Evolutionary conservation across 306 rosid genomes (phyloP).

Genomic region (Acacia acuminata): DNA sequence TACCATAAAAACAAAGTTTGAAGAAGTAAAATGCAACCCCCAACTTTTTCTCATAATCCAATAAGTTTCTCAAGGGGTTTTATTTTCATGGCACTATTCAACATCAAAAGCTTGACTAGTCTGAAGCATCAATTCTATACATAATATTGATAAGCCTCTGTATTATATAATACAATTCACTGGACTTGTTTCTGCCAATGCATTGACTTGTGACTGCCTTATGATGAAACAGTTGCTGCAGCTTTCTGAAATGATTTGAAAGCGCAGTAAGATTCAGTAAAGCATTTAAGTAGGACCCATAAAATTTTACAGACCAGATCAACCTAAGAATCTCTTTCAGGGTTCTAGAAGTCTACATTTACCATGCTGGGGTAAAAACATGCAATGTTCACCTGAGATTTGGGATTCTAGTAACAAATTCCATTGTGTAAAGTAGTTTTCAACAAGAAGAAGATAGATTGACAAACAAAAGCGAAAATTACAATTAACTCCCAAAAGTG

Average conservation of each 20-base stretch:
- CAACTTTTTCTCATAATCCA: conserved; percentile 12
- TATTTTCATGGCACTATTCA: conserved; percentile 19
- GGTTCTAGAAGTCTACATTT: background rate
- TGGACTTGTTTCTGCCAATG: background rate
- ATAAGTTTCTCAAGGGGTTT: background rate
- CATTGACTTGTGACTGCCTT: conserved; percentile 11
- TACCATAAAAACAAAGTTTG: background rate
- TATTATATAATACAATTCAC: background rate
- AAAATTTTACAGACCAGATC: background rate
- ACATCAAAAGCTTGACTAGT: conserved; percentile 4
- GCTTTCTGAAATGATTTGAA: conserved; percentile 58
- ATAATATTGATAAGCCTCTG: background rate
- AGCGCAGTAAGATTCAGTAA: background rate
- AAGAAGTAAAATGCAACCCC: conserved; percentile 20
- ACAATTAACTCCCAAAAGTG: too few relatives aligned
- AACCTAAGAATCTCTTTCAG: background rate
- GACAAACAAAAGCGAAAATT: background rate
- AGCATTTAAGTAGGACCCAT: background rate
- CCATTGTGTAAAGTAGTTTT: background rate
- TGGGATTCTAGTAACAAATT: background rate
- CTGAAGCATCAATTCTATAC: background rate
- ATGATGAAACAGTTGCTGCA: conserved; percentile 49
- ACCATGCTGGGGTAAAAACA: background rate
- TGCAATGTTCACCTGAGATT: background rate
- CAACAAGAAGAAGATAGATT: background rate